A percentile compares a stretch with the other conserved stretches of the same genome.
These are phyloP conservation scores for Arthroderma sp. DNA, from an alignment of 2,329 filamentous ascomycete species.

Conservation along the genomic window DNA sequence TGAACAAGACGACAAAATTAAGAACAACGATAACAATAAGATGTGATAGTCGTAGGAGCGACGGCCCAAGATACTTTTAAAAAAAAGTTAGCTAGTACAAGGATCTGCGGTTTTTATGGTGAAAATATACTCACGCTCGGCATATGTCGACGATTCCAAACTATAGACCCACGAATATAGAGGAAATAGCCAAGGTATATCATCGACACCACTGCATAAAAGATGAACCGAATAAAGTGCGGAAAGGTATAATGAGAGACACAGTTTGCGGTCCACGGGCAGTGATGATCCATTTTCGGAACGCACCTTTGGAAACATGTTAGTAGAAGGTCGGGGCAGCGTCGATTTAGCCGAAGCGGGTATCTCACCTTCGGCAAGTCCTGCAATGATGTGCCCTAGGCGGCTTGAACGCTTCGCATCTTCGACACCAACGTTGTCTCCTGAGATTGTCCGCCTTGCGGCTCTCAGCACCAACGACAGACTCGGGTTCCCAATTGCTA, in stretches of 20 bases:
- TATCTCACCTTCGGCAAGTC: conserved; percentile 42
- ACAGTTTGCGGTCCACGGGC: conserved; percentile 53
- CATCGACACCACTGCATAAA: conserved; percentile 47
- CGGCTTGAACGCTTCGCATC: conserved; percentile 48
- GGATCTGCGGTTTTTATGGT: not conserved
- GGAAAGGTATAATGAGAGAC: conserved; percentile 53
- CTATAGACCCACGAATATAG: conserved; percentile 35
- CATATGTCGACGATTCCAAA: conserved; percentile 44
- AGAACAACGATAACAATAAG: conserved; percentile 41
- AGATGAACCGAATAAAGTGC: conserved; percentile 51
- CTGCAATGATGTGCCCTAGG: conserved; percentile 54
- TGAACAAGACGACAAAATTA: conserved; percentile 46
- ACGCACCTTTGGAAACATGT: conserved; percentile 36
- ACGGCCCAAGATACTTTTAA: conserved; percentile 45
- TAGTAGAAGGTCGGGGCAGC: no score
- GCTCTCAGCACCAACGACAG: conserved; percentile 10
- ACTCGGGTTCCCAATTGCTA: conserved; percentile 23
- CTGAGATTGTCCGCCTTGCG: not conserved
- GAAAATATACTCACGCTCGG: conserved; percentile 38
- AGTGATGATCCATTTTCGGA: conserved; percentile 55
- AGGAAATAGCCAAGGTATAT: conserved; percentile 43
- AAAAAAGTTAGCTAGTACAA: conserved; percentile 6
- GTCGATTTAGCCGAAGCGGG: not conserved
- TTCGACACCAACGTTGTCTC: conserved; percentile 44
- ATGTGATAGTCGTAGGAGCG: conserved; percentile 37